Percentiles rank a stretch among this genome's conserved stretches.
phyloP scores from a whole-genome alignment of 192 early-diverging fungal genomes.

The Rhizoclosmatium sp. region DNA sequence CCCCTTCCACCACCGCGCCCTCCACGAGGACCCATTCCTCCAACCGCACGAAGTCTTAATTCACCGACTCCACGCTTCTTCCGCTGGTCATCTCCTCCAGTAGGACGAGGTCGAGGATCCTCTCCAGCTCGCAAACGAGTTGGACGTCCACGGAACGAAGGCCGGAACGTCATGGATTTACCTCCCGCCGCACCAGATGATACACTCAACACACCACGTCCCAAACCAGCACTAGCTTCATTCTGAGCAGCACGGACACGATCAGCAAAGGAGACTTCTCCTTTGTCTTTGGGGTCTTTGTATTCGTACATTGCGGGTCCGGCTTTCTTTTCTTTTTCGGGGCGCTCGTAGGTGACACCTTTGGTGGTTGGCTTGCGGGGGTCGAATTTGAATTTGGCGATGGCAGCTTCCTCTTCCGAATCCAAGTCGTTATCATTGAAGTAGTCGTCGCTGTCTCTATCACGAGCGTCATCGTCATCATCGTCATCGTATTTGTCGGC shows the following conservation, averaged over 20 bases:
- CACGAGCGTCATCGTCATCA: constrained; percentile 36
- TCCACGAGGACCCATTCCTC: constrained; percentile 19
- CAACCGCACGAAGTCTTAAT: constrained; percentile 24
- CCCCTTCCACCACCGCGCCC: constrained; percentile 31
- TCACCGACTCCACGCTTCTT: constrained; percentile 34
- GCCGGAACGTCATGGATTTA: constrained; percentile 53
- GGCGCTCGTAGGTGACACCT: constrained; percentile 33
- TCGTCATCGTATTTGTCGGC: constrained; percentile 27
- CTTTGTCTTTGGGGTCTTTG: constrained; percentile 26
- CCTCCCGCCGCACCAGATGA: constrained; percentile 33
- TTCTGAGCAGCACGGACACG: constrained; percentile 26
- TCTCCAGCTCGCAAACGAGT: constrained; percentile 23
- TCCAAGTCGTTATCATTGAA: constrained; percentile 1
- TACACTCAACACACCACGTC: constrained; percentile 24
- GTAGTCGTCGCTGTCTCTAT: constrained; percentile 10
- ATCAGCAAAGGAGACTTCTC: constrained; percentile 39
- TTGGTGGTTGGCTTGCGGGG: constrained; percentile 46
- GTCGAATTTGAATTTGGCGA: constrained; percentile 26
- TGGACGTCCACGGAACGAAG: constrained; percentile 12
- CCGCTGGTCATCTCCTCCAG: constrained; percentile 24
- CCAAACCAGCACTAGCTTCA: not conserved
- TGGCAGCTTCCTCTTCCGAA: constrained; percentile 23
- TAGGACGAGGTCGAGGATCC: not conserved
- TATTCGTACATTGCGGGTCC: constrained; percentile 50
- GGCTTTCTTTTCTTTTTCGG: constrained; percentile 12